Evolutionary conservation across 2,329 filamentous ascomycete genomes (phyloP).

Genomic region (Alternaria sp.): DNA sequence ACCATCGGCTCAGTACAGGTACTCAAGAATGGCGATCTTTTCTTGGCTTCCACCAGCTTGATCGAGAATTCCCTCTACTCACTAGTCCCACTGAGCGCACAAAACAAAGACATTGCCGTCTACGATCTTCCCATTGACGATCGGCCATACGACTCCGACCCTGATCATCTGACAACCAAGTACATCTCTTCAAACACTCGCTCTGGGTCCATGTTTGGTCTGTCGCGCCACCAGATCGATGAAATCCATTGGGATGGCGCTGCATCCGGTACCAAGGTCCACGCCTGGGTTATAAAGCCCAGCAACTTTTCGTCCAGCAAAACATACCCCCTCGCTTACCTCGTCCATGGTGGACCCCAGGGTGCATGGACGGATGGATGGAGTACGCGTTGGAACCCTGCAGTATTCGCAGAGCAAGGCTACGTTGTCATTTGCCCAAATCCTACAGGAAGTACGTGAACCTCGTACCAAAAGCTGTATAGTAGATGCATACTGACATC

Average conservation of each 20-base stretch:
- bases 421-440: constrained; percentile 85
- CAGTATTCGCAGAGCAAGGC: constrained; percentile 84
- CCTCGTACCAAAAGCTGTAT: neutral
- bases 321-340: constrained; percentile 78
- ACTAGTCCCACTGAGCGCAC: constrained; percentile 55
- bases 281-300: constrained; percentile 72
- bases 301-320: constrained; percentile 69
- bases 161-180: constrained; percentile 25
- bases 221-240: constrained; percentile 67
- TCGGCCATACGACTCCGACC: constrained; percentile 34
- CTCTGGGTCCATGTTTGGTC: constrained; percentile 69
- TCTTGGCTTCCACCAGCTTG: constrained; percentile 72
- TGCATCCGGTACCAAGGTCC: constrained; percentile 66
- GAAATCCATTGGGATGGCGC: constrained; percentile 75
- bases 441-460: constrained; percentile 73
- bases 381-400: constrained; percentile 86
- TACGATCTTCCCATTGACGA: constrained; percentile 33
- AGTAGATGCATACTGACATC: neutral
- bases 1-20: constrained; percentile 55
- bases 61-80: constrained; percentile 75
- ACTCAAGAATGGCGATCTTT: constrained; percentile 60
- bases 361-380: constrained; percentile 77
- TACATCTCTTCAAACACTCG: constrained; percentile 69
- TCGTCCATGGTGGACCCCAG: constrained; percentile 86
- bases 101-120: constrained; percentile 12